Percentiles rank a stretch among this genome's conserved stretches.
phyloP scores from a whole-genome alignment of 2,329 filamentous ascomycete species.

The Fusarium floridanum region DNA sequence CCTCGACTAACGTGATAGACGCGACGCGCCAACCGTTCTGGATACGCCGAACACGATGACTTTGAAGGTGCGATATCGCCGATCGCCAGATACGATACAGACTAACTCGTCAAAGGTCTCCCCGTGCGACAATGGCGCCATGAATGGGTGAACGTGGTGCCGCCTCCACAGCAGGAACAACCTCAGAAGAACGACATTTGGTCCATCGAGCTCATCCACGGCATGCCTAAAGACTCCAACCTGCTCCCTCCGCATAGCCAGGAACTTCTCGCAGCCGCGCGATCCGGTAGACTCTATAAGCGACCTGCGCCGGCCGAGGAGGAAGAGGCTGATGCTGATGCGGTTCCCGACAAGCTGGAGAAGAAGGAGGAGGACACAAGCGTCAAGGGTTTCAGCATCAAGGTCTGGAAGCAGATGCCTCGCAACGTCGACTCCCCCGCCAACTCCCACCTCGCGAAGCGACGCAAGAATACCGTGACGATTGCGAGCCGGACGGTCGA shows the following conservation, averaged over 20 bases:
- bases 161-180: slow-evolving; percentile 74
- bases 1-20: slow-evolving; percentile 56
- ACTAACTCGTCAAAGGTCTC: slow-evolving; percentile 69
- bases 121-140: slow-evolving; percentile 93
- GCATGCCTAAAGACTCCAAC: slow-evolving; percentile 88
- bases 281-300: slow-evolving; percentile 83
- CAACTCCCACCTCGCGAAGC: slow-evolving; percentile 70
- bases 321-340: slow-evolving; percentile 67
- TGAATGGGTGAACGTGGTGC: slow-evolving; percentile 75
- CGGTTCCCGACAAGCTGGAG: slow-evolving; percentile 64
- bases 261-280: slow-evolving; percentile 83
- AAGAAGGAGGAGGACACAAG: slow-evolving; percentile 74
- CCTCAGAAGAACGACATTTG: slow-evolving; percentile 75
- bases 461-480: slow-evolving; percentile 71
- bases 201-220: slow-evolving; percentile 79
- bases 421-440: slow-evolving; percentile 67
- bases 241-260: slow-evolving; percentile 84
- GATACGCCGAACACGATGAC: slow-evolving; percentile 71
- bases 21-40: slow-evolving; percentile 68
- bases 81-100: slow-evolving; percentile 5
- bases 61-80: slow-evolving; percentile 64
- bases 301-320: slow-evolving; percentile 73
- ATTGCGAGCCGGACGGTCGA: slow-evolving; percentile 65
- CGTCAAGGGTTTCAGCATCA: slow-evolving; percentile 66
- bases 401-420: slow-evolving; percentile 72